Base-by-base conservation (phyloP, 2,329 filamentous ascomycete species). In the Colletotrichum aenigma region DNA sequence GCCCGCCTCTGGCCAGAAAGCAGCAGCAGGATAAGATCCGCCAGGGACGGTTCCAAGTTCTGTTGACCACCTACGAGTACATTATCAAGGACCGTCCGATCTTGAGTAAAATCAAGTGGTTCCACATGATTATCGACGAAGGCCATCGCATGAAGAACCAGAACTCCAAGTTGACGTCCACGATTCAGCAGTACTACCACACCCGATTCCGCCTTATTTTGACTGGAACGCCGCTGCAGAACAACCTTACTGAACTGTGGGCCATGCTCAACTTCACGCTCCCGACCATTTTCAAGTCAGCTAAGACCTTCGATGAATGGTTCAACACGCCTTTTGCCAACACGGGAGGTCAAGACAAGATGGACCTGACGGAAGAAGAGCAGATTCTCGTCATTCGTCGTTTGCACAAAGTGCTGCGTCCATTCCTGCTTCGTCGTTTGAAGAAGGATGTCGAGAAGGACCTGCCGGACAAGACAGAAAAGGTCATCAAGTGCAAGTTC, bases 391-490 rank as follows among this genome's bases (percentile, higher is more conserved):
- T 99, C 81, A 99, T 99, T 90, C 94, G 96, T 83, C 96, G 97
- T 89, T 90, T 99, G 76, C 97, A 99, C 87, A 99, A 98, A 91
- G 97, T 99, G 81, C 89, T 99, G 81, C 93, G 97, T 76, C 97
- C 97, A 3, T 99, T 99, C 94, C 87, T 99, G 85, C 93, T 99
- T 71, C 95, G 97, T 88, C 97, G 97, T 92, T 89, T 99, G 82
- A 99, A 99, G 92, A 98, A 98, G 87, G 97, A 99, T 88, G 97
- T 99, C 84, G 97, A 99, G 86, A 98, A 98, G 87, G 97, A 99
- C 85, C 89, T 99, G 77, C 97, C 97, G 1, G 96, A 99, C 90
- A 99, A 99, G 91, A 97, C 97, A 38, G 97, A 99, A 85, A 97
- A 97, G 86, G 96, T 99, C 84, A 96, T 99, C 91, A 98, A 99